These are phyloP conservation scores for Colletotrichum phormii DNA, from an alignment of 2,329 filamentous ascomycete species.

Conservation along the genomic window DNA sequence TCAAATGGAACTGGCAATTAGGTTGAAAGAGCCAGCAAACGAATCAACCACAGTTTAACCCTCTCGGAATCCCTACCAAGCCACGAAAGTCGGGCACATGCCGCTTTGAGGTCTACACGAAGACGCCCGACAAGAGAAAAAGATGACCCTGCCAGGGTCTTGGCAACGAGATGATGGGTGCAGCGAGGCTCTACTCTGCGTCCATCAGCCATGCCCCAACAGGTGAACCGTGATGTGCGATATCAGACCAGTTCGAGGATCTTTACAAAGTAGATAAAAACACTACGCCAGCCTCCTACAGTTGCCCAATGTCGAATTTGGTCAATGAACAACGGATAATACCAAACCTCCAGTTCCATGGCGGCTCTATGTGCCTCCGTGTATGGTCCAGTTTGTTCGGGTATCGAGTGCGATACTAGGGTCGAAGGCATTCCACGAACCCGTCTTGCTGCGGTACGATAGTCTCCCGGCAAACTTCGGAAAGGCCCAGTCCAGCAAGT, in stretches of 20 bases:
- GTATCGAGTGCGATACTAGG: not conserved
- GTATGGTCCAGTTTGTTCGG: not conserved
- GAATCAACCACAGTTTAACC: constrained; percentile 25
- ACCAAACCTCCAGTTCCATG: not conserved
- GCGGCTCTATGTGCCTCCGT: not conserved
- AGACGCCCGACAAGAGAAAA: not conserved
- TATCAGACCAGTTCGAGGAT: not conserved
- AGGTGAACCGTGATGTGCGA: not conserved
- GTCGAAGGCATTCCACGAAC: not conserved
- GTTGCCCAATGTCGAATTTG: not conserved
- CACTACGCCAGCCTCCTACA: not conserved
- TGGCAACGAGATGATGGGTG: not conserved
- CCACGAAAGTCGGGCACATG: not conserved
- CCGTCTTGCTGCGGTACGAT: not conserved
- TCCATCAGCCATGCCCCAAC: not conserved
- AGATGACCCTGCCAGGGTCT: not conserved
- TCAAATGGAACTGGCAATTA: constrained; percentile 19
- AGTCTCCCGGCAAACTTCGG: not conserved
- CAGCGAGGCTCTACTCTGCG: not conserved
- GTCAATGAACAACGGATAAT: not conserved
- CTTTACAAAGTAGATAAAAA: not conserved
- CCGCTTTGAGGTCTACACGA: not conserved
- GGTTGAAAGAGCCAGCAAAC: constrained; percentile 25
- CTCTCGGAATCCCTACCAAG: not conserved
- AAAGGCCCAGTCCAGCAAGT: too few species aligned